Evolutionary conservation across 106 monocot genomes (phyloP).

Genomic region (Cymbidium sinense): DNA sequence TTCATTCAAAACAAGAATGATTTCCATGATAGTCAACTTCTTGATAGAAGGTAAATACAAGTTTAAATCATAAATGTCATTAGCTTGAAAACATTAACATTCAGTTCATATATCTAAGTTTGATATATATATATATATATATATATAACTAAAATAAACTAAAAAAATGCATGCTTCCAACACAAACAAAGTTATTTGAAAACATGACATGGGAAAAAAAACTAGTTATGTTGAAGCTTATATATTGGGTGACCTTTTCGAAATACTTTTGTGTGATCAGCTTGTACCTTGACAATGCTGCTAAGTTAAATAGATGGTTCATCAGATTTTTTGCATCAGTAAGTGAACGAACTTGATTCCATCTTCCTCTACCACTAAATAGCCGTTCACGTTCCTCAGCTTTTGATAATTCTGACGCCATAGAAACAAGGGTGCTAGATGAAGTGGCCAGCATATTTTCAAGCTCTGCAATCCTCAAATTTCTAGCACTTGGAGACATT

Average conservation of each 20-base stretch:
- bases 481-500: slow-evolving; percentile 94
- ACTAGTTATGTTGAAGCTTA: background rate
- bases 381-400: slow-evolving; percentile 84
- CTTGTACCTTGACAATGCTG: slow-evolving; percentile 60
- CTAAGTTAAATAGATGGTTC: slow-evolving; percentile 81
- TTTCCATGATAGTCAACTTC: background rate
- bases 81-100: background rate
- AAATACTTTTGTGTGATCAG: too few species aligned
- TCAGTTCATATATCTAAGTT: background rate
- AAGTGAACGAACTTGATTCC: slow-evolving; percentile 91
- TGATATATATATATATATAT: too few species aligned
- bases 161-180: background rate
- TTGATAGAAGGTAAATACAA: background rate
- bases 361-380: slow-evolving; percentile 58
- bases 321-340: slow-evolving; percentile 76
- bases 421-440: slow-evolving; percentile 67
- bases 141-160: too few species aligned
- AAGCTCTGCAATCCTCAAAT: slow-evolving; percentile 78
- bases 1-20: background rate
- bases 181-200: background rate
- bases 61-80: background rate
- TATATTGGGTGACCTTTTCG: too few species aligned
- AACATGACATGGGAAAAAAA: too few species aligned
- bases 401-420: slow-evolving; percentile 94
- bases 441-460: slow-evolving; percentile 87